A percentile compares a stretch with the other conserved stretches of the same genome.
Conservation (phyloP, 2,329 filamentous ascomycete genomes). For the Diaporthe longicolla region DNA sequence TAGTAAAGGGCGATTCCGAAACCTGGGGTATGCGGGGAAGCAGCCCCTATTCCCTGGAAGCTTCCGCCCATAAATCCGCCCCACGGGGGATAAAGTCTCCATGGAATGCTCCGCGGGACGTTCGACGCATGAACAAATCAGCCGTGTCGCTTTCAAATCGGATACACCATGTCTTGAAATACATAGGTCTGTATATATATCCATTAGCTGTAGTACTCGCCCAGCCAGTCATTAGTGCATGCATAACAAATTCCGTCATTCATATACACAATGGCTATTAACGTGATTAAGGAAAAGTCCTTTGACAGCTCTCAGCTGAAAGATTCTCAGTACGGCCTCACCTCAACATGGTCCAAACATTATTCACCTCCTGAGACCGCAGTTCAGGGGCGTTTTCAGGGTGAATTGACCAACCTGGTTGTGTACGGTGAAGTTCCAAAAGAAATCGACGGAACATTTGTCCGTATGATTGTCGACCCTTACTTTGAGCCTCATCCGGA, state of each 20-base stretch:
- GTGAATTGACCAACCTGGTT: neutral
- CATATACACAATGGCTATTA: neutral
- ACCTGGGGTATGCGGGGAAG: slow-evolving; percentile 19
- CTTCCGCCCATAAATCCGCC: neutral
- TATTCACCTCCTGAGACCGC: slow-evolving; percentile 1
- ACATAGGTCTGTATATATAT: neutral
- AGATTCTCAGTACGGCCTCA: slow-evolving; percentile 6
- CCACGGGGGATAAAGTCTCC: neutral
- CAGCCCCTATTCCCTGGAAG: slow-evolving; percentile 1
- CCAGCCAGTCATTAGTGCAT: neutral
- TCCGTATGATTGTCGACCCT: slow-evolving; percentile 55
- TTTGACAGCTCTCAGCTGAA: slow-evolving; percentile 20
- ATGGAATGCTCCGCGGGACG: slow-evolving; percentile 5
- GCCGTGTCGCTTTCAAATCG: neutral
- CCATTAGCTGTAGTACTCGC: neutral
- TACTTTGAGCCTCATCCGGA: slow-evolving; percentile 45
- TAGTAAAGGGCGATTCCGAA: neutral
- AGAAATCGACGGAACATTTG: slow-evolving; percentile 43
- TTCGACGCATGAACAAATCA: neutral
- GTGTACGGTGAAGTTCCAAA: slow-evolving; percentile 9
- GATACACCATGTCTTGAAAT: neutral
- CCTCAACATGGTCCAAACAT: neutral
- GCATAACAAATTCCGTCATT: neutral
- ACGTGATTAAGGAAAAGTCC: slow-evolving; percentile 8
- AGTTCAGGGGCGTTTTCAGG: neutral